These are phyloP conservation scores for Fusarium armeniacum DNA, from an alignment of 2,329 filamentous ascomycete species.

Conservation along the genomic window DNA sequence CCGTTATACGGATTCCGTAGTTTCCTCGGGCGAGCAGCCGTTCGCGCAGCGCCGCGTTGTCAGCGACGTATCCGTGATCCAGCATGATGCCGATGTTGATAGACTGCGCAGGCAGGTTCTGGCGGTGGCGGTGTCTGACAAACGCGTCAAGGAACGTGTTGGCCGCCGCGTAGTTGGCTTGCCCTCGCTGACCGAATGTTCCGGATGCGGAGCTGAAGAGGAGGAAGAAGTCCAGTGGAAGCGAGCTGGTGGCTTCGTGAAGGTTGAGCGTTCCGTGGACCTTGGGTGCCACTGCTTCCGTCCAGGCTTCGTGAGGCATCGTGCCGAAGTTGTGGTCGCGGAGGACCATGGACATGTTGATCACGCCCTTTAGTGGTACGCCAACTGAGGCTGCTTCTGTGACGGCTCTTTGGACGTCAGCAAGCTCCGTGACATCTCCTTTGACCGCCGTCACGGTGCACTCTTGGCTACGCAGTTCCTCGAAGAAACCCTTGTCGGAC, in stretches of 20 bases:
- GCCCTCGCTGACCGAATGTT: slow-evolving; percentile 11
- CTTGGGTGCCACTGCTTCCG: slow-evolving; percentile 1
- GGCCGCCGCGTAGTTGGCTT: slow-evolving; percentile 9
- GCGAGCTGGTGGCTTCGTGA: slow-evolving; percentile 10
- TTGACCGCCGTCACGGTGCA: slow-evolving; percentile 4
- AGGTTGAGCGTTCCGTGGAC: slow-evolving; percentile 10
- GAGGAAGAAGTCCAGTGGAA: slow-evolving; percentile 13
- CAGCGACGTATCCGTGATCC: slow-evolving; percentile 13
- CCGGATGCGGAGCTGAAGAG: slow-evolving; percentile 11
- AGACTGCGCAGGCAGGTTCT: slow-evolving; percentile 5
- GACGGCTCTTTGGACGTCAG: slow-evolving; percentile 11
- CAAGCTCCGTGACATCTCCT: slow-evolving; percentile 10
- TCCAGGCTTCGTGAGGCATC: slow-evolving; percentile 4
- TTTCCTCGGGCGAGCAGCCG: slow-evolving; percentile 13
- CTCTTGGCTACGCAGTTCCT: slow-evolving; percentile 5
- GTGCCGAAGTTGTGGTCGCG: slow-evolving; percentile 6
- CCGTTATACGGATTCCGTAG: slow-evolving; percentile 12
- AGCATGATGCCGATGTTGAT: slow-evolving; percentile 8
- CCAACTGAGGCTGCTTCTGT: slow-evolving; percentile 8
- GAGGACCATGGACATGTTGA: slow-evolving; percentile 15
- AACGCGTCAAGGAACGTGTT: slow-evolving; percentile 21
- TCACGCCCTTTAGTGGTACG: slow-evolving; percentile 6
- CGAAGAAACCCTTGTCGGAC: slow-evolving; percentile 1
- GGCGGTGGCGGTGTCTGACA: slow-evolving; percentile 9
- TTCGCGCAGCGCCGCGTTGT: slow-evolving; percentile 8